phyloP scores from a whole-genome alignment of 106 monocot genomes.

The Apostasia ramifera region DNA sequence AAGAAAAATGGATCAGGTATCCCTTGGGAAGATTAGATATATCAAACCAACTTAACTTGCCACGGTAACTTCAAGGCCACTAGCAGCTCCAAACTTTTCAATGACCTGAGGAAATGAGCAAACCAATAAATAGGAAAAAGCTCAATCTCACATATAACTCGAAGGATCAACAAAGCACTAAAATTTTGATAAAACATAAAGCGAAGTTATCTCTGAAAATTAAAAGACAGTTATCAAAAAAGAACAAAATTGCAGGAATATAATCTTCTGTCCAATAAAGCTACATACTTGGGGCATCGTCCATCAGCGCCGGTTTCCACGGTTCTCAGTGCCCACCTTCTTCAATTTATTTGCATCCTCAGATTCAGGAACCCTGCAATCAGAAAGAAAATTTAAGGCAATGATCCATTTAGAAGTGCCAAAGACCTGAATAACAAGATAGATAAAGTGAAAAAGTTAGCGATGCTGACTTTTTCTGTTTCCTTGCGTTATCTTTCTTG shows the following conservation, averaged over 20 bases:
- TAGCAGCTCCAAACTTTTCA: background rate
- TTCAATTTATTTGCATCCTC: constrained; percentile 25
- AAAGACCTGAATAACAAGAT: background rate
- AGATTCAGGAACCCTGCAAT: constrained; percentile 11
- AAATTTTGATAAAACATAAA: no score
- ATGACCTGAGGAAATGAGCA: background rate
- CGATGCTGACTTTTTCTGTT: constrained; percentile 37
- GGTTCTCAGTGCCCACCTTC: constrained; percentile 23
- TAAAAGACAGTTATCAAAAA: no score
- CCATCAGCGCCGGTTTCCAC: constrained; percentile 3
- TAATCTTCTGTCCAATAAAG: no score
- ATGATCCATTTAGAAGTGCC: background rate
- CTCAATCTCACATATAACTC: background rate
- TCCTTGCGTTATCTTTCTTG: constrained; percentile 63
- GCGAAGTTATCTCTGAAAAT: no score
- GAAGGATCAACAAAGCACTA: no score
- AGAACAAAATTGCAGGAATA: no score
- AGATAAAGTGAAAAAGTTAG: background rate
- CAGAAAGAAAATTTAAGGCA: background rate
- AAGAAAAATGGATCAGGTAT: background rate
- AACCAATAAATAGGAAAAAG: background rate
- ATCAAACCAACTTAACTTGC: constrained; percentile 7
- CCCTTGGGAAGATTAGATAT: constrained; percentile 7
- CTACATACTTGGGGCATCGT: no score
- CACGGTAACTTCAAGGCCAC: background rate